Evolutionary conservation across 1,284 basidiomycete species (phyloP).

Genomic region (Trichosporon sp.): DNA sequence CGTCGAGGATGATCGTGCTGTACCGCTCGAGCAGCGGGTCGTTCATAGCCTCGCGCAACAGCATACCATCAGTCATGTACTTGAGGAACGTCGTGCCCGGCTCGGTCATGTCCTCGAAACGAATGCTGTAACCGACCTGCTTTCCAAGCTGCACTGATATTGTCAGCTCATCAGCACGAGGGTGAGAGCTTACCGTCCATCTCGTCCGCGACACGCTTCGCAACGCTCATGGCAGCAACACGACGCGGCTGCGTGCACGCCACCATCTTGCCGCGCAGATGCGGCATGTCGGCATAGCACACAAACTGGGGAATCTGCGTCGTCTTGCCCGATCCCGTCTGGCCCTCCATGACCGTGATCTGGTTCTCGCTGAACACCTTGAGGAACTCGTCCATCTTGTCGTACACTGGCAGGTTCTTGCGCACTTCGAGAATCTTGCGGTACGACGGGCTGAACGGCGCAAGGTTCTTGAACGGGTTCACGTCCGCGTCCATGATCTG

Average conservation of each 20-base stretch:
- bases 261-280: constrained; percentile 79
- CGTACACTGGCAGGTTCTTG: constrained; percentile 84
- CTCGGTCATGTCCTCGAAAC: constrained; percentile 97
- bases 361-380: constrained; percentile 79
- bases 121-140: constrained; percentile 96
- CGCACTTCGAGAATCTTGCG: constrained; percentile 77
- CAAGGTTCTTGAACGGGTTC: constrained; percentile 78
- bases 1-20: constrained; percentile 96
- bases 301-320: constrained; percentile 99
- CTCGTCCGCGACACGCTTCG: constrained; percentile 96
- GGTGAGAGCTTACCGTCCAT: constrained; percentile 70
- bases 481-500: constrained; percentile 70
- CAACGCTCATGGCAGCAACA: constrained; percentile 96
- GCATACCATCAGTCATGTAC: constrained; percentile 99
- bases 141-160: constrained; percentile 76
- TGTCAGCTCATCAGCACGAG: neutral
- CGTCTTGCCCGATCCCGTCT: constrained; percentile 97
- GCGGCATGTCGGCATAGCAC: constrained; percentile 84
- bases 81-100: constrained; percentile 85
- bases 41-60: constrained; percentile 94
- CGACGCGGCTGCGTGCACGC: constrained; percentile 96
- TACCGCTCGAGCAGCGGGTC: constrained; percentile 84
- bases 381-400: constrained; percentile 89
- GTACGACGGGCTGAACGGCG: constrained; percentile 71
- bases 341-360: constrained; percentile 93